Base-by-base conservation (phyloP, 2,329 filamentous ascomycete species). In the Ascochyta fabae region DNA sequence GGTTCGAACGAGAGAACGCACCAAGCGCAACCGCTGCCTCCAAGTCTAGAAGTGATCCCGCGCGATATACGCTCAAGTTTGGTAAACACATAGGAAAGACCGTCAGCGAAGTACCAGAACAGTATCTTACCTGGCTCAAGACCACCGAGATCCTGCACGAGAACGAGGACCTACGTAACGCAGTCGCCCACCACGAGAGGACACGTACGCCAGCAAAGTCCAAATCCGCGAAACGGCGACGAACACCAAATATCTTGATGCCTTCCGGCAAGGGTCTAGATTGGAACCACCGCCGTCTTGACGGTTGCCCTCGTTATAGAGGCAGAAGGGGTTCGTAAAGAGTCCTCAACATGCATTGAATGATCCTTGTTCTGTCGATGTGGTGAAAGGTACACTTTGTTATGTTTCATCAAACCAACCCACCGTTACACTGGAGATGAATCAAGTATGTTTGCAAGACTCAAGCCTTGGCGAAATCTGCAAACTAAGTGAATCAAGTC, bases 81-180 rank as follows among this genome's bases (percentile, higher is more conserved):
- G 47, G 36, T 6, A 50, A 42, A 24, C 36, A 50, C 31, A 34
- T 24, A 12, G 47, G 47, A 5, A 39, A 50, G n/a, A 44, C 24
- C 6, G 8, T 44, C 6, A 15, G 19, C 6, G 9, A 44, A 22
- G 42, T 44, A 6, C 42, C 42, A 33, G 27, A 10, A 9, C 24
- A 33, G 6, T 44, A 44, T 33, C 6, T 44, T 19, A 22, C 13
- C 12, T 44, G 42, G 42, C 15, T 44, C 13, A 44, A 33, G 27
- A 44, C 34, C 1, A 36, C 34, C 5, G 2, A 36, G 15, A 19
- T 36, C 5, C 15, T 36, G 34, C 15, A 36, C 6, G 16, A 36
- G 10, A 36, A 36, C 10, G 34, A 36, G 16, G 34, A 36, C 7
- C 15, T 19, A 16, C 34, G 34, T 0, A 19, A 36, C 15, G 15